Percentiles rank a stretch among this genome's conserved stretches.
phyloP scores from a whole-genome alignment of 371 early-diverging fungal species.

The Saksenaea vasiformis region DNA sequence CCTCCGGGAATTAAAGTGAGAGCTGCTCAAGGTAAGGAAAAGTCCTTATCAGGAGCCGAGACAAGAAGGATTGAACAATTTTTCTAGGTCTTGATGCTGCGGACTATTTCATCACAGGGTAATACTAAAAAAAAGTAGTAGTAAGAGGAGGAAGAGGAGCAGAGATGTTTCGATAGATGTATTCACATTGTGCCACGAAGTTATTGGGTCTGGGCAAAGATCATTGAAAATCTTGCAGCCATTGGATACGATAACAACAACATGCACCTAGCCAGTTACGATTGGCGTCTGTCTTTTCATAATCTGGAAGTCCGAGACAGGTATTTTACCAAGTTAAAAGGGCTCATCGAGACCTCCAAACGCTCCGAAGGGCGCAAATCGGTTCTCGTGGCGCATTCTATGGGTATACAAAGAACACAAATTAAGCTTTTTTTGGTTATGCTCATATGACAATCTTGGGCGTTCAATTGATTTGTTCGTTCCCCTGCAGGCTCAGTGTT shows the following conservation, averaged over 20 bases:
- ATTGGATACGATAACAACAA: slow-evolving; percentile 90
- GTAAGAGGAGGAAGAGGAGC: too few relatives aligned
- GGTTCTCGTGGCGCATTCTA: slow-evolving; percentile 70
- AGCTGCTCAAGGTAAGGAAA: slow-evolving; percentile 74
- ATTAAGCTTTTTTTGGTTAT: neutral
- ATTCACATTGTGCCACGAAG: too few relatives aligned
- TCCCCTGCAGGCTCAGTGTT: slow-evolving; percentile 69
- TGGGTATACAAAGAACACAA: slow-evolving; percentile 40
- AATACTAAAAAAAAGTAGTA: slow-evolving; percentile 7
- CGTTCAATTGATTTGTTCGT: neutral
- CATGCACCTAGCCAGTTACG: slow-evolving; percentile 89
- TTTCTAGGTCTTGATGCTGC: slow-evolving; percentile 84
- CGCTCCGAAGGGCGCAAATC: slow-evolving; percentile 55
- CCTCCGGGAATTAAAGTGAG: slow-evolving; percentile 83
- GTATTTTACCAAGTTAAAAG: slow-evolving; percentile 82
- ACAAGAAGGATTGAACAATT: neutral
- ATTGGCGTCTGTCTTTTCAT: slow-evolving; percentile 89
- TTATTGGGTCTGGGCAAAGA: slow-evolving; percentile 93
- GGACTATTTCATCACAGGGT: slow-evolving; percentile 92
- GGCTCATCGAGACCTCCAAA: slow-evolving; percentile 70
- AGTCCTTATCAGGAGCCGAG: neutral
- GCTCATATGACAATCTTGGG: neutral
- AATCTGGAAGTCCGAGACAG: slow-evolving; percentile 87
- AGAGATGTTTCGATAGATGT: too few relatives aligned
- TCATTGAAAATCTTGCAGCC: slow-evolving; percentile 82